phyloP scores from a whole-genome alignment of 306 rosid species.

The Dryas octopetala region DNA sequence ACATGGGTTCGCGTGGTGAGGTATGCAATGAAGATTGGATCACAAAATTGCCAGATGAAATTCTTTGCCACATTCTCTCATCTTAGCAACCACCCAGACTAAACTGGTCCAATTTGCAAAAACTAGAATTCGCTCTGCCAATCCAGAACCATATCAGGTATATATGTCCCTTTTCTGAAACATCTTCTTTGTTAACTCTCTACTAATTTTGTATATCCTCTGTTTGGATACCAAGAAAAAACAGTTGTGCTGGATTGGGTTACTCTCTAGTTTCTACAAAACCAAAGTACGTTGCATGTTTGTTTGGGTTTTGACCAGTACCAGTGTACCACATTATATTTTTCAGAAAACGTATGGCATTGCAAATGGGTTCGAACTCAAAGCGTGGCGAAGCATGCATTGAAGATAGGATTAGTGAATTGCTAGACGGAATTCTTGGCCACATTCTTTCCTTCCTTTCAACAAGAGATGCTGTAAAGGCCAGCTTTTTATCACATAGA shows the following conservation, averaged over 20 bases:
- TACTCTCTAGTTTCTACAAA: no score
- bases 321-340: no score
- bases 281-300: no score
- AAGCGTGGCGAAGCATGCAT: neutral
- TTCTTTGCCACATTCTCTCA: no score
- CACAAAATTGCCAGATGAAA: no score
- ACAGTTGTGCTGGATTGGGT: no score
- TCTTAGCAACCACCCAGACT: no score
- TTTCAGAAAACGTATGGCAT: neutral
- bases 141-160: neutral
- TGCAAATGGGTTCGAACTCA: neutral
- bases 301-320: neutral
- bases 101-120: neutral
- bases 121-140: neutral
- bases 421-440: slow-evolving; percentile 1
- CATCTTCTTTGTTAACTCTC: neutral
- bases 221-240: neutral
- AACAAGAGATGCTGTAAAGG: slow-evolving; percentile 1
- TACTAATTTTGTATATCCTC: neutral
- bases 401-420: slow-evolving; percentile 3
- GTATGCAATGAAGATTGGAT: no score
- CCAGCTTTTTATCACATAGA: slow-evolving; percentile 1
- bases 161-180: no score
- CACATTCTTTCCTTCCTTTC: slow-evolving; percentile 2
- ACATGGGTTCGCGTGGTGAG: no score